phyloP scores from a whole-genome alignment of 495 filamentous ascomycete species.

The Glutinoglossum americanum region DNA sequence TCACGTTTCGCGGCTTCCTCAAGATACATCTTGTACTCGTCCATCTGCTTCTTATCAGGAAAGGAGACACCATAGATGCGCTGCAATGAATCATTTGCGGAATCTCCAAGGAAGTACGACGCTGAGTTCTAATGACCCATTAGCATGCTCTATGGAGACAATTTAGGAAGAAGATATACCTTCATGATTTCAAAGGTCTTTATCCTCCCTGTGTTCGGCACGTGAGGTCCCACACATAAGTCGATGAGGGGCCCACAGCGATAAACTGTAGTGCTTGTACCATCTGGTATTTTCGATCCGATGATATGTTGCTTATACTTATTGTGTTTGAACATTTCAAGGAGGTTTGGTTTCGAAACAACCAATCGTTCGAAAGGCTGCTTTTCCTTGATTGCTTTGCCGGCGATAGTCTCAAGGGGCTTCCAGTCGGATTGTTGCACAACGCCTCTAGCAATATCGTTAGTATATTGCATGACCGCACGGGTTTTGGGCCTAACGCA shows the following conservation, averaged over 20 bases:
- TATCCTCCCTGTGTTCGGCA: constrained; percentile 78
- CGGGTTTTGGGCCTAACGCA: constrained; percentile 12
- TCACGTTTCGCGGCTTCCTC: constrained; percentile 94
- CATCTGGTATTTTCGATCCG: constrained; percentile 71
- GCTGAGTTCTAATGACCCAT: constrained; percentile 52
- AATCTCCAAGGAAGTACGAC: constrained; percentile 89
- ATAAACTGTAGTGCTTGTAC: constrained; percentile 83
- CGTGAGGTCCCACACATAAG: constrained; percentile 63
- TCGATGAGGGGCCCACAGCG: constrained; percentile 64
- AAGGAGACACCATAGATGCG: constrained; percentile 93
- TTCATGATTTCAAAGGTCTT: constrained; percentile 87
- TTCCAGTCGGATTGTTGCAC: constrained; percentile 60
- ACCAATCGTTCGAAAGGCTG: constrained; percentile 82
- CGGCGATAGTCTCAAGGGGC: constrained; percentile 51
- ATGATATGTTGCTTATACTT: constrained; percentile 95
- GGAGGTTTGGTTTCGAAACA: constrained; percentile 69
- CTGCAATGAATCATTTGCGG: constrained; percentile 80
- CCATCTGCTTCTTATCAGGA: constrained; percentile 86
- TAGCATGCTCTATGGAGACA: constrained; percentile 3
- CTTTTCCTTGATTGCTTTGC: constrained; percentile 79
- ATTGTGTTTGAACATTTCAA: constrained; percentile 93
- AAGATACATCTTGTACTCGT: constrained; percentile 74
- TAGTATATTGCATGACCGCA: constrained; percentile 1
- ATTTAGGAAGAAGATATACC: constrained; percentile 16
- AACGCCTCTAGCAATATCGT: constrained; percentile 21